A percentile compares a stretch with the other conserved stretches of the same genome.
phyloP scores from a whole-genome alignment of 176 grass and related monocot genomes.

The Musa schizocarpa region DNA sequence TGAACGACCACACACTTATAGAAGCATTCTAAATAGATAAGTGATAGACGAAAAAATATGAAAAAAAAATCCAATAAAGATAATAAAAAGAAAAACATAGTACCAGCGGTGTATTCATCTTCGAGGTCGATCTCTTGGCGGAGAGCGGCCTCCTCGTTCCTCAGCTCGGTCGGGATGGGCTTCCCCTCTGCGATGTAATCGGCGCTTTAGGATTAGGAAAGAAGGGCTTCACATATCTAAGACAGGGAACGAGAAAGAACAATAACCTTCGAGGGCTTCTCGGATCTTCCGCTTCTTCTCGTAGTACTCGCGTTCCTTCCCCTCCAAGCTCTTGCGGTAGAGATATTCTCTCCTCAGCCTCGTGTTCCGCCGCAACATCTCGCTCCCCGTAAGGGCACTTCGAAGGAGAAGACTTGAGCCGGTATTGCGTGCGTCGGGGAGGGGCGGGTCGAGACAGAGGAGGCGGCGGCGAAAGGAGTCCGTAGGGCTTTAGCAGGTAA shows the following conservation, averaged over 20 bases:
- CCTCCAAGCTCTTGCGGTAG: conserved; percentile 69
- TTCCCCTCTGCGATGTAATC: conserved; percentile 37
- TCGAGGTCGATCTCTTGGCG: conserved; percentile 78
- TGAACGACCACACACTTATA: not conserved
- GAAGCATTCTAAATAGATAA: not conserved
- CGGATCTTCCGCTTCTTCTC: conserved; percentile 87
- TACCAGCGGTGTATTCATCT: conserved; percentile 51
- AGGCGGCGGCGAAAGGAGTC: too few relatives aligned
- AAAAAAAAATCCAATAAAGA: not conserved
- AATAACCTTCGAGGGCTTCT: conserved; percentile 46
- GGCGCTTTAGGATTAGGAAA: not conserved
- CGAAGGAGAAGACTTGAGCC: too few relatives aligned
- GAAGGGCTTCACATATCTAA: not conserved
- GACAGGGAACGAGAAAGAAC: not conserved
- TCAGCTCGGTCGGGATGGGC: conserved; percentile 79
- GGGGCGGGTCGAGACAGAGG: too few relatives aligned
- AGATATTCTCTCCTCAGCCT: conserved; percentile 49
- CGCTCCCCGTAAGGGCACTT: not conserved
- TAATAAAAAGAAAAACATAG: too few relatives aligned
- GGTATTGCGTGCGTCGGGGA: too few relatives aligned
- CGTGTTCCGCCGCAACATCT: conserved; percentile 51
- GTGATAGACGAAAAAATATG: too few relatives aligned
- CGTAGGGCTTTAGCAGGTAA: too few relatives aligned
- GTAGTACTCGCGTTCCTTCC: conserved; percentile 61
- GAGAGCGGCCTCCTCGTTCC: conserved; percentile 57